Conservation (phyloP, 306 rosid species). For the Inga oerstediana region DNA sequence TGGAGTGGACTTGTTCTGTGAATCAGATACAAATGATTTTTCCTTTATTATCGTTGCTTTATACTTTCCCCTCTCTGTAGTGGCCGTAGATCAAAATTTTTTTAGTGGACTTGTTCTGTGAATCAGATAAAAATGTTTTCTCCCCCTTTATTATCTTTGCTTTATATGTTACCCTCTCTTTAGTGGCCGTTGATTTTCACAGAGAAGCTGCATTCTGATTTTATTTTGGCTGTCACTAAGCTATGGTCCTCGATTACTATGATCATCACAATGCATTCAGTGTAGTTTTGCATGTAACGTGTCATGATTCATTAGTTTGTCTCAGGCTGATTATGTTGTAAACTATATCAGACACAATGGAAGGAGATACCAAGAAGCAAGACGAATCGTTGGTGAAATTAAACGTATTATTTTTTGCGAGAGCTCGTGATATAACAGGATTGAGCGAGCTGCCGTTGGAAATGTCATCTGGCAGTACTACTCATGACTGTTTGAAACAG, state of each 20-base stretch:
- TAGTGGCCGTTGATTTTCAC: background rate
- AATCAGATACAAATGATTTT: background rate
- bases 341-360: conserved; percentile 19
- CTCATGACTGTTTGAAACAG: conserved; percentile 67
- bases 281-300: conserved; percentile 1
- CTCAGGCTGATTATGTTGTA: background rate
- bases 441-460: conserved; percentile 64
- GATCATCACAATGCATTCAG: background rate
- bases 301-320: conserved; percentile 2
- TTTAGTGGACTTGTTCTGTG: background rate
- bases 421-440: conserved; percentile 87
- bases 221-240: conserved; percentile 7
- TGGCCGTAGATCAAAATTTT: background rate
- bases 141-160: too few species aligned
- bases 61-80: background rate
- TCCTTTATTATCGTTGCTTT: background rate
- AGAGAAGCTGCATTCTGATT: background rate
- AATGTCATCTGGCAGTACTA: conserved; percentile 64
- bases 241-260: background rate
- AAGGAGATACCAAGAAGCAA: conserved; percentile 25
- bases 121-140: background rate
- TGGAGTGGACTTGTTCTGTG: background rate
- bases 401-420: conserved; percentile 80
- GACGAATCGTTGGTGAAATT: conserved; percentile 48
- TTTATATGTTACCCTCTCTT: background rate